Conservation (phyloP, 805 yeast genomes). For the Sungouiozyma ichnusensis region DNA sequence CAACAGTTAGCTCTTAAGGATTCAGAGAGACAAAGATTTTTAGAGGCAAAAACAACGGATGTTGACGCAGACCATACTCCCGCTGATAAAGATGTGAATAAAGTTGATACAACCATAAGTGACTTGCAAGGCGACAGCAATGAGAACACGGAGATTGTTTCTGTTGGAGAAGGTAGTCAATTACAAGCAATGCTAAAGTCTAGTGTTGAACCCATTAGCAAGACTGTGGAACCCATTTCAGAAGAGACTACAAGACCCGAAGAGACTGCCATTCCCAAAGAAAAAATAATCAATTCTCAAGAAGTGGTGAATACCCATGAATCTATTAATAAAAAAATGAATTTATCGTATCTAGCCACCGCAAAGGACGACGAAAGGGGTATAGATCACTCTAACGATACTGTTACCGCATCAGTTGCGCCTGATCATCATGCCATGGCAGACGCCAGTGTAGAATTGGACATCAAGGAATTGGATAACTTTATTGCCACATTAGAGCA, state of each 20-base stretch:
- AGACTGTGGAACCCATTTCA: not conserved
- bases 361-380: not conserved
- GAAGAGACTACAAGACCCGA: not conserved
- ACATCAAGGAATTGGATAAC: not conserved
- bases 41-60: constrained; percentile 5
- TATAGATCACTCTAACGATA: too few species aligned
- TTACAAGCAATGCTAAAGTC: constrained; percentile 11
- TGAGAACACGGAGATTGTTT: constrained; percentile 5
- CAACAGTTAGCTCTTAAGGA: constrained; percentile 32
- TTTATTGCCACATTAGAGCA: constrained; percentile 21
- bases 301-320: not conserved
- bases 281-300: not conserved
- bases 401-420: too few species aligned
- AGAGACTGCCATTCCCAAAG: not conserved
- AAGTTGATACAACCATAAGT: not conserved
- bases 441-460: not conserved
- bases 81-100: constrained; percentile 5
- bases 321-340: not conserved
- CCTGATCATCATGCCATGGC: too few species aligned
- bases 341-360: not conserved
- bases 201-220: not conserved
- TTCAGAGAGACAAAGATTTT: constrained; percentile 7
- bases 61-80: constrained; percentile 1
- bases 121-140: constrained; percentile 4
- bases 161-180: constrained; percentile 20